These are phyloP conservation scores for Chaetomium sp. DNA, from an alignment of 2,329 filamentous ascomycete species.

Conservation along the genomic window DNA sequence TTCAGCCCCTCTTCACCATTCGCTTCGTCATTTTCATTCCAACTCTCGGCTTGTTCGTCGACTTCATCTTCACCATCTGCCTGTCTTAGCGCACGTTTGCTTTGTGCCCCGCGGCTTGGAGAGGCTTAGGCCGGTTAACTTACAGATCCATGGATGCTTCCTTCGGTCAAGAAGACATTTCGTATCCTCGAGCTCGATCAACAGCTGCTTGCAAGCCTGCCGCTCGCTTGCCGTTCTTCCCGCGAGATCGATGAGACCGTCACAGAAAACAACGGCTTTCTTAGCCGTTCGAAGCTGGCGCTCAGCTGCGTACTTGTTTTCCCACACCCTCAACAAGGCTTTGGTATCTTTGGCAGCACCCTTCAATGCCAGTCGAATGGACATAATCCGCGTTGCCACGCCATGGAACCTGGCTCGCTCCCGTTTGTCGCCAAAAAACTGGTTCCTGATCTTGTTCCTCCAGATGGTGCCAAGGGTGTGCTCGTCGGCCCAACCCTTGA, in stretches of 20 bases:
- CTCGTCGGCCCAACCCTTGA: constrained; percentile 14
- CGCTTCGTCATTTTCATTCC: not conserved
- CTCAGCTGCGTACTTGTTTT: constrained; percentile 9
- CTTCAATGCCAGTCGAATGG: not conserved
- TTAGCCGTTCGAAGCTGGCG: constrained; percentile 13
- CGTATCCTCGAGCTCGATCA: constrained; percentile 14
- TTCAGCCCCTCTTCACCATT: not conserved
- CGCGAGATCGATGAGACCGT: constrained; percentile 13
- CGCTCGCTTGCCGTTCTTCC: constrained; percentile 9
- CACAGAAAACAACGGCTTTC: constrained; percentile 14
- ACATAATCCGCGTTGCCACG: not conserved
- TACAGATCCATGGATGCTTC: constrained; percentile 18
- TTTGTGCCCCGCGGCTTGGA: no score
- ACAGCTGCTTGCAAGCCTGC: constrained; percentile 11
- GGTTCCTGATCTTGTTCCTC: constrained; percentile 14
- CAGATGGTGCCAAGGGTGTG: constrained; percentile 15
- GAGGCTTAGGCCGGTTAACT: not conserved
- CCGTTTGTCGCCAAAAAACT: constrained; percentile 2
- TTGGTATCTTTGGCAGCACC: constrained; percentile 8
- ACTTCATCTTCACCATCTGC: constrained; percentile 4
- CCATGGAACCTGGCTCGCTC: constrained; percentile 5
- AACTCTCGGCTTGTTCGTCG: not conserved
- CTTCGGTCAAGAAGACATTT: constrained; percentile 7
- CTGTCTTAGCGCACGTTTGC: not conserved
- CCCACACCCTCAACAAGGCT: not conserved